Base-by-base conservation (phyloP, 1,284 basidiomycete genomes). In the Ustilago trichophora region DNA sequence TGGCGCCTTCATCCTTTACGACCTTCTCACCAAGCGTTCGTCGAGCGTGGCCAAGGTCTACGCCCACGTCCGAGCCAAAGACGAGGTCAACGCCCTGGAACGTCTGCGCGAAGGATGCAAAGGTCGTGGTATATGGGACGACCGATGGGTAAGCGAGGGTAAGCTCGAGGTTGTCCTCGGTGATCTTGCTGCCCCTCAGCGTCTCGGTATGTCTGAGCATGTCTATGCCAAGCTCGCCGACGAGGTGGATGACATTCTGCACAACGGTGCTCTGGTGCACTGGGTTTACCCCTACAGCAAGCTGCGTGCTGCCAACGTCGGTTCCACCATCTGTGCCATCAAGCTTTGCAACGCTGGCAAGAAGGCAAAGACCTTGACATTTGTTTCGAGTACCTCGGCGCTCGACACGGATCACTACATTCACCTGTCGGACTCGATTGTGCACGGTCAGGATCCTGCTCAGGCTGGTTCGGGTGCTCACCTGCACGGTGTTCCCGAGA, bases 231-330 rank as follows among this genome's bases (percentile, higher is more conserved):
- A 86, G 19, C 78, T 97, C 12, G 87, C 89, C 0, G 79, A 84
- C 25, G 90, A 95, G 80, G 88, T 89, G 0, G 93, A 98, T 80
- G 88, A 88, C 1, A 85, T 99, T 25, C 81, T 98, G 51, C 96
- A 98, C 82, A 99, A 99, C 76, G 96, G 96, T 38, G 96, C 96
- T 19, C 84, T 98, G 80, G 96, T 98, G 13, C 96, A 98, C 81
- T 99, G 96, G 96, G 92, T 98, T 3, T 98, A 98, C 83, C 93
- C 94, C 0, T 99, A 99, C 83, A 90, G 92, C 80, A 93, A 90
- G 82, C 86, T 99, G 31, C 90, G 94, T 15, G 86, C 90, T 0
- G 88, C 94, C 24, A 99, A 98, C 80, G 96, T 98, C 12, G 80
- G 94, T 4, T 90, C 91, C 0, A 98, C 96, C 2, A 78, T 98